Conservation (phyloP, 495 filamentous ascomycete genomes). For the Trichoderma asperelloides region DNA sequence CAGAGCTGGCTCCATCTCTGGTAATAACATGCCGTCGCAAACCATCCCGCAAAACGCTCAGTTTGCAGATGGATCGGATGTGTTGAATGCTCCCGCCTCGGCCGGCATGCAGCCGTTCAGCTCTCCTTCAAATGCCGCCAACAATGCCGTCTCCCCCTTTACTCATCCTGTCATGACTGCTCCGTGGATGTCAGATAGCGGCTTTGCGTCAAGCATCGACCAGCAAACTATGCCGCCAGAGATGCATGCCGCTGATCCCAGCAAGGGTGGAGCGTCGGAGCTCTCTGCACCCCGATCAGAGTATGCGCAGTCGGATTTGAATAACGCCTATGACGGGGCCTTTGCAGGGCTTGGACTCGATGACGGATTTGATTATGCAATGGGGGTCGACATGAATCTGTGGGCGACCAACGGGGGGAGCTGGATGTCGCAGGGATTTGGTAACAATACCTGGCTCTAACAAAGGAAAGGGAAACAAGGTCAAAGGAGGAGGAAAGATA, state of each 20-base stretch:
- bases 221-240: constrained; percentile 1
- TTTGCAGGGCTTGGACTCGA: constrained; percentile 8
- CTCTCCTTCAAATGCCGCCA: not conserved
- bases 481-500: no score
- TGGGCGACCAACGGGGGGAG: constrained; percentile 4
- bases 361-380: constrained; percentile 7
- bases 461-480: no score
- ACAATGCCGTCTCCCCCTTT: not conserved
- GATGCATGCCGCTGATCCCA: not conserved
- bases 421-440: not conserved
- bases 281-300: not conserved
- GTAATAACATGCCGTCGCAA: not conserved
- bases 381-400: constrained; percentile 9
- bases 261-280: not conserved
- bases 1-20: not conserved
- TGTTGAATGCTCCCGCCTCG: not conserved
- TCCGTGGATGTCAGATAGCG: not conserved
- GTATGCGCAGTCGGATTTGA: constrained; percentile 4
- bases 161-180: constrained; percentile 5
- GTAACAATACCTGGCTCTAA: not conserved
- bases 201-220: not conserved
- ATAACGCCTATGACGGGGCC: constrained; percentile 2
- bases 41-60: not conserved
- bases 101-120: not conserved
- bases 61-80: not conserved